phyloP scores from a whole-genome alignment of 768 basidiomycete genomes.

The Russula foetens region DNA sequence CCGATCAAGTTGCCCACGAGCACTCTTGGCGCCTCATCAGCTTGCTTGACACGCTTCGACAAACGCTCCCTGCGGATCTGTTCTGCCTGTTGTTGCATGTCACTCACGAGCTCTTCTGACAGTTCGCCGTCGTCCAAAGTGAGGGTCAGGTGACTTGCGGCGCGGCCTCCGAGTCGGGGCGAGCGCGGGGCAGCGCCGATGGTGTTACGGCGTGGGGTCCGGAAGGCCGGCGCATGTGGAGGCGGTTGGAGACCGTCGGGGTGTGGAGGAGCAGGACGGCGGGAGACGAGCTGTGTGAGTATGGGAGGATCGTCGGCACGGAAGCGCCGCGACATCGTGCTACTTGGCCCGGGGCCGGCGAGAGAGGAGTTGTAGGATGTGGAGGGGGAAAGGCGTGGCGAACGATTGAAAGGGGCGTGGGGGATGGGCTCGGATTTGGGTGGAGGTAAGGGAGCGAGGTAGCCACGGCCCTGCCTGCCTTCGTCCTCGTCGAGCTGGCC shows the following conservation, averaged over 20 bases:
- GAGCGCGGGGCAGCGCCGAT: conserved; percentile 41
- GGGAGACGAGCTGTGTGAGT: conserved; percentile 20
- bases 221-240: conserved; percentile 28
- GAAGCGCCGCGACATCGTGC: conserved; percentile 8
- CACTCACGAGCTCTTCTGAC: conserved; percentile 55
- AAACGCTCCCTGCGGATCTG: conserved; percentile 73
- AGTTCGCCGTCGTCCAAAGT: conserved; percentile 33
- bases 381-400: conserved; percentile 11
- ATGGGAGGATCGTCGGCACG: conserved; percentile 23
- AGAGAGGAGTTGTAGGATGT: conserved; percentile 11
- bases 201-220: conserved; percentile 59
- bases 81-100: conserved; percentile 87
- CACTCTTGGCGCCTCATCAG: conserved; percentile 31
- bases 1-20: conserved; percentile 93
- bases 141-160: conserved; percentile 28
- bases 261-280: conserved; percentile 24
- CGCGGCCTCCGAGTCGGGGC: conserved; percentile 12
- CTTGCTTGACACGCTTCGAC: conserved; percentile 60
- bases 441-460: not conserved
- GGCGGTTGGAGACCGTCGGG: conserved; percentile 49
- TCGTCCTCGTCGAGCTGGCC: conserved; percentile 21
- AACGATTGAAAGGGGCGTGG: not conserved
- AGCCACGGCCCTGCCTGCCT: not conserved
- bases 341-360: conserved; percentile 17
- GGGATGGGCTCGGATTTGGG: conserved; percentile 8